These are phyloP conservation scores for Dendrobium catenatum DNA, from an alignment of 106 monocot species.

Conservation along the genomic window DNA sequence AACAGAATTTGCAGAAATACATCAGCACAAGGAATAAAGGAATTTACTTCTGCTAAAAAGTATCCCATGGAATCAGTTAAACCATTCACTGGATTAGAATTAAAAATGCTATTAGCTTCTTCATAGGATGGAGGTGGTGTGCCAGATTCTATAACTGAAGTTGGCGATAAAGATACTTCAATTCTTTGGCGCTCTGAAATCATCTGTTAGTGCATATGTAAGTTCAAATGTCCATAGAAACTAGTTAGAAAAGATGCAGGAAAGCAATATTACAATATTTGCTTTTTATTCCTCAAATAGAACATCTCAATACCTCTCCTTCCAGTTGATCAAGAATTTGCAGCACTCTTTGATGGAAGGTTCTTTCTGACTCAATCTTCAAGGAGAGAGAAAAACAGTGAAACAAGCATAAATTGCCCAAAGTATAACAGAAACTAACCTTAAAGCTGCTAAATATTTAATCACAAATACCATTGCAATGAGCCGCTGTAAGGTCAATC, in stretches of 20 bases:
- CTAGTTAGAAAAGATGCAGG: background rate
- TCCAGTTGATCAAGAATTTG: conserved; percentile 88
- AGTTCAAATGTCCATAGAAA: background rate
- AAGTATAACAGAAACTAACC: background rate
- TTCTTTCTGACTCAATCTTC: conserved; percentile 84
- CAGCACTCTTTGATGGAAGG: conserved; percentile 75
- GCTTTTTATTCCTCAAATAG: background rate
- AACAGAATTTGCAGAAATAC: background rate
- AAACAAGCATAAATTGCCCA: background rate
- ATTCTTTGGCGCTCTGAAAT: conserved; percentile 78
- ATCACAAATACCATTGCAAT: conserved; percentile 60
- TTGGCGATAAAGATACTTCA: conserved; percentile 52
- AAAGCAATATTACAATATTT: background rate
- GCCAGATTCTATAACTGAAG: conserved; percentile 31
- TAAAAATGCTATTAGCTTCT: conserved; percentile 52
- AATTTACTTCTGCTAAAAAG: conserved; percentile 79
- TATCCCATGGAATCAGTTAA: conserved; percentile 49
- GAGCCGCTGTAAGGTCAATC: conserved; percentile 81
- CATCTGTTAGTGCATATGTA: conserved; percentile 31
- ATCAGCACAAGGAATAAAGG: background rate
- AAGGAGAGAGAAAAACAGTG: conserved; percentile 4
- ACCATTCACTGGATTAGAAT: conserved; percentile 33
- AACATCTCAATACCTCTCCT: conserved; percentile 35
- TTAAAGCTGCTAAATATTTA: background rate
- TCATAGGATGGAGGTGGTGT: conserved; percentile 77